Evolutionary conservation across 192 early-diverging fungal species (phyloP).

Genomic region (Haplosporangium gracile): DNA sequence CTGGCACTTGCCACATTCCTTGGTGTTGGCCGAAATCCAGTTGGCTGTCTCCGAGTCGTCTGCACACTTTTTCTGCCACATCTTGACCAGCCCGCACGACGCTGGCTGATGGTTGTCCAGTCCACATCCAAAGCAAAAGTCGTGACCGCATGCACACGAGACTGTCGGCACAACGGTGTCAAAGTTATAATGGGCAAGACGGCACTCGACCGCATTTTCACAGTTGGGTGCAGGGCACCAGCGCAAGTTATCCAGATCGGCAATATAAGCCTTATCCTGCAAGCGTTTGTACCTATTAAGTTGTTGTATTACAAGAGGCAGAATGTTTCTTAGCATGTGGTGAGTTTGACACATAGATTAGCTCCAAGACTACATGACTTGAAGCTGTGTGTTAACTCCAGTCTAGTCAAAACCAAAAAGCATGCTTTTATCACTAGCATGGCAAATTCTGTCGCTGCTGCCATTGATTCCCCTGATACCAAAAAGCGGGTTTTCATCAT

Average conservation of each 20-base stretch:
- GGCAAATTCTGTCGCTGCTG: no score
- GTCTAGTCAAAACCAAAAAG: no score
- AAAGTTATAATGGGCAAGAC: conserved; percentile 75
- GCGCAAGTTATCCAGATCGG: conserved; percentile 80
- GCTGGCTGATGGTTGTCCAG: conserved; percentile 89
- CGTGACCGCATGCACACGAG: conserved; percentile 78
- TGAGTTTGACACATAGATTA: neutral
- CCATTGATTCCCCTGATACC: no score
- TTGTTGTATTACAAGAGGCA: neutral
- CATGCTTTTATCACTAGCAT: no score
- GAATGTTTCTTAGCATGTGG: neutral
- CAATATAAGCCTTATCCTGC: conserved; percentile 91
- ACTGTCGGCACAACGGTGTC: conserved; percentile 87
- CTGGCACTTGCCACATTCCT: conserved; percentile 95
- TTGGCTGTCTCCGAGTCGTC: conserved; percentile 99
- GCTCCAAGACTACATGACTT: neutral
- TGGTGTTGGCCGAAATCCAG: conserved; percentile 94
- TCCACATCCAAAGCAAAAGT: conserved; percentile 96
- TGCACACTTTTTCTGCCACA: conserved; percentile 94
- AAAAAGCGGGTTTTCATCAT: no score
- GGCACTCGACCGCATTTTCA: conserved; percentile 94
- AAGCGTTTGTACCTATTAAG: conserved; percentile 76
- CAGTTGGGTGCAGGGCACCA: conserved; percentile 99
- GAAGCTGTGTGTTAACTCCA: no score
- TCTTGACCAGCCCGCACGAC: conserved; percentile 85